Evolutionary conservation across 345 rosid species (phyloP), one percentile per base, ranked within the genome.

Genomic region (Eucalyptus polybractea): DNA sequence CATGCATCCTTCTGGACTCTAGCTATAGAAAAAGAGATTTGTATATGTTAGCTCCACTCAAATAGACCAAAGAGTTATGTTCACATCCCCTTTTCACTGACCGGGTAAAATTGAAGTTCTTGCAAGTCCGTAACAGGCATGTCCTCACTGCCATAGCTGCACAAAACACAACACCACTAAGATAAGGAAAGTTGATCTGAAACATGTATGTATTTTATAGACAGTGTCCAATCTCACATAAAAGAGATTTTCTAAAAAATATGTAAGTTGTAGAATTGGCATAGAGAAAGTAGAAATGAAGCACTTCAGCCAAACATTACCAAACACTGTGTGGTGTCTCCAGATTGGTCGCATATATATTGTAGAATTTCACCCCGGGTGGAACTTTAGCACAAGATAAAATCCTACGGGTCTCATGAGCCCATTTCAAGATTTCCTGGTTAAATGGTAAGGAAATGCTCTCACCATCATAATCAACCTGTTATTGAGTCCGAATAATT

Each of bases 261-360:
- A 17, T 14, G 56, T 11, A 29, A 31, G 87, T 29, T 25, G 6
- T 4, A 86, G 65, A 86, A 27, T 22, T 80, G 37, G 14, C 12
- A 44, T n/a, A 42, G 4, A 9, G 80, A 86, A 88, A 91, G 67
- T n/a, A 83, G 86, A 7, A n/a, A 88, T 86, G 42, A 6, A 88
- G 40, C 80, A 89, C 45, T 54, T 88, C 21, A 13, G 85, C 89
- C 58, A 89, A 92, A 87, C 76, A 93, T 91, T 96, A 97, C 99
- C 99, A 92, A 88, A 95, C 98, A 91, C 94, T 95, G 67, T 97
- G 99, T 15, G 99, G 99, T 67, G 99, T 97, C 90, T 93, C 99
- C 80, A 96, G 92, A 92, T 92, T 92, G 87, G 91, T 96, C n/a
- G 95, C 99, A 89, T 97, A 97, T 86, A 97, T 95, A 88, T 97